Evolutionary conservation across 1,284 basidiomycete species (phyloP), one percentile per base, ranked within the genome.

Genomic region (Jaminaea rosea): DNA sequence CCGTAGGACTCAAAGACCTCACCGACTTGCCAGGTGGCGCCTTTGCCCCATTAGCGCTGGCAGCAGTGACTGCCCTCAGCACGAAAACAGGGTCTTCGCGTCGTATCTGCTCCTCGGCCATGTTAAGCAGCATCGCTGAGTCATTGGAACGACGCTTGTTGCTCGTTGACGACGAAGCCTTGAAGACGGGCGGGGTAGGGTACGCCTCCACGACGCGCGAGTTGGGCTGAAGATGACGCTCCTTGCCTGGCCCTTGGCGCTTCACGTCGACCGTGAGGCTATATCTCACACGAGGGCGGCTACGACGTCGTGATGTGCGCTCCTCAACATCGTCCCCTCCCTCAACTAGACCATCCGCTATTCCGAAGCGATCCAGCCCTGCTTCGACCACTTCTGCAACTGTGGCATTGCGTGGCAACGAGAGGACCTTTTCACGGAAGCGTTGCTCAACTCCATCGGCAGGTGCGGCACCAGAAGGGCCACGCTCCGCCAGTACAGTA

Each of bases 321-420:
- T 93, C 90, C 74, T 97, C 93, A 1, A 97, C 83, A 66, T 96
- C 92, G 73, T 98, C 93, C 1, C 92, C 92, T 1, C 93, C 93
- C 72, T 97, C 91, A 0, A 96, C 92, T 1, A 98, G 89, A 17
- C 91, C 93, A 37, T 96, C 93, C 28, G 82, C 77, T 46, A 98
- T 92, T 0, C 92, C 92, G 68, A 96, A 96, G 48, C 88, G 78
- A 66, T 96, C 91, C 57, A 97, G 72, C 10, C 86, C 87, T 39
- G 88, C 79, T 73, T 98, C 93, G 46, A 96, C 89, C 8, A 92
- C 90, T 73, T 98, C 93, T 0, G 91, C 89, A 1, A 96, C 92
- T 0, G 89, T 97, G 26, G 87, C 84, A 67, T 94, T 96, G 73
- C 88, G 87, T 4, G 92, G 88, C 87, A 88, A 65, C 29, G 63